A percentile compares a stretch with the other conserved stretches of the same genome.
phyloP scores from a whole-genome alignment of 2,329 filamentous ascomycete species.

The Diaporthe aspalathi region DNA sequence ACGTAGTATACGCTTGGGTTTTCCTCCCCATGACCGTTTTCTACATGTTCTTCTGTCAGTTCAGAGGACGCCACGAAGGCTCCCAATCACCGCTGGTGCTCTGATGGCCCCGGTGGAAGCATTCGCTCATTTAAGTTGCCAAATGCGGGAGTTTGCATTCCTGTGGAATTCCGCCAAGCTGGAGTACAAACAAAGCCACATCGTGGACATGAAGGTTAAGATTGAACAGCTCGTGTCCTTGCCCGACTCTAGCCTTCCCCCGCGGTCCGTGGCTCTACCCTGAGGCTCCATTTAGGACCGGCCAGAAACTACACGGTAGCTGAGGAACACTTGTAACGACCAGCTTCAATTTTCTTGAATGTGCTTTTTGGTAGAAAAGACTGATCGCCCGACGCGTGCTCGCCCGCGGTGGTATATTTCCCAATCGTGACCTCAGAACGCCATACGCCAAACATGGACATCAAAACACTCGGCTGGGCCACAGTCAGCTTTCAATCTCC shows the following conservation, averaged over 20 bases:
- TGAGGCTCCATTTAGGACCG: background rate
- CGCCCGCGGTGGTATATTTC: background rate
- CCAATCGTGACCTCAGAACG: slow-evolving; percentile 2
- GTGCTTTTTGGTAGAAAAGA: background rate
- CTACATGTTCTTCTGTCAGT: background rate
- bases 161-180: background rate
- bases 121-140: background rate
- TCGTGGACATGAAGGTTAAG: background rate
- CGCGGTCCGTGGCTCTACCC: background rate
- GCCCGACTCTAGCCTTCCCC: background rate
- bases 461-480: background rate
- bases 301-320: background rate
- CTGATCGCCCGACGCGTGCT: background rate
- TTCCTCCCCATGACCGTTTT: background rate
- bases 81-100: background rate
- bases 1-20: background rate
- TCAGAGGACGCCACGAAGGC: background rate
- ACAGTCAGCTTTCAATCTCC: slow-evolving; percentile 60
- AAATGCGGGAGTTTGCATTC: background rate
- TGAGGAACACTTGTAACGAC: background rate
- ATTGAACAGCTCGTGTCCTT: too few relatives aligned
- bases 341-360: background rate
- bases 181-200: background rate
- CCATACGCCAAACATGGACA: slow-evolving; percentile 21
- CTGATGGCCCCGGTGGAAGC: background rate